Percentiles rank a stretch among this genome's conserved stretches.
These are phyloP conservation scores for Fusarium cyanostomum DNA, from an alignment of 2,329 filamentous ascomycete genomes.

Conservation along the genomic window DNA sequence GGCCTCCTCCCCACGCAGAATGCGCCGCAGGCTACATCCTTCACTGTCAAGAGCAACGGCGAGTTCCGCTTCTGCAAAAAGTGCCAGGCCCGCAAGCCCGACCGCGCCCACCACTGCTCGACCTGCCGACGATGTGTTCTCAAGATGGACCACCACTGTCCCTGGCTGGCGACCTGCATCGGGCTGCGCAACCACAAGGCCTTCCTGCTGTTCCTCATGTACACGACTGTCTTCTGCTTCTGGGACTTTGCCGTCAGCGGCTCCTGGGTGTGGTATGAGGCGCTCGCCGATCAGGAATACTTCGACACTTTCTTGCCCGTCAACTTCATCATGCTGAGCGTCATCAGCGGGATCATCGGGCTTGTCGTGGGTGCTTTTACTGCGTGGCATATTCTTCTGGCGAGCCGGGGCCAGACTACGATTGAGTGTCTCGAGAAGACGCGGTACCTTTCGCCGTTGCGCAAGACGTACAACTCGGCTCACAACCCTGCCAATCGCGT, in stretches of 20 bases:
- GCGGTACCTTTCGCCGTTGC: constrained; percentile 84
- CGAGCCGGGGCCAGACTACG: constrained; percentile 83
- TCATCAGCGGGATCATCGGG: constrained; percentile 90
- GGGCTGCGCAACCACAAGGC: constrained; percentile 95
- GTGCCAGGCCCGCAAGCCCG: constrained; percentile 92
- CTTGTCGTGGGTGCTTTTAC: constrained; percentile 91
- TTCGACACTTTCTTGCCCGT: constrained; percentile 83
- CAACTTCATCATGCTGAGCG: constrained; percentile 88
- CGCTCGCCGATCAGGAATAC: constrained; percentile 76
- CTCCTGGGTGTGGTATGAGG: constrained; percentile 86
- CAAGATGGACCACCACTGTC: constrained; percentile 99
- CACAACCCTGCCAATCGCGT: constrained; percentile 61
- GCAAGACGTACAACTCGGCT: constrained; percentile 72
- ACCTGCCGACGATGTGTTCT: constrained; percentile 93
- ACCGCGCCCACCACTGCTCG: constrained; percentile 96
- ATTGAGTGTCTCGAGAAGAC: constrained; percentile 98
- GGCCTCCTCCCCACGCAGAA: constrained; percentile 80
- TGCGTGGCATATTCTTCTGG: constrained; percentile 88
- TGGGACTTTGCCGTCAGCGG: constrained; percentile 80
- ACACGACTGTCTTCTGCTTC: constrained; percentile 87
- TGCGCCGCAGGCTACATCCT: constrained; percentile 69
- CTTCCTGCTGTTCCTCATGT: constrained; percentile 91
- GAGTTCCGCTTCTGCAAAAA: constrained; percentile 95
- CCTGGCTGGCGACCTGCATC: constrained; percentile 96
- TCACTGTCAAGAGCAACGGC: constrained; percentile 93